Base-by-base conservation (phyloP, 78 protist species). In the slime mould (Dictyostelium discoideum) region DNA sequence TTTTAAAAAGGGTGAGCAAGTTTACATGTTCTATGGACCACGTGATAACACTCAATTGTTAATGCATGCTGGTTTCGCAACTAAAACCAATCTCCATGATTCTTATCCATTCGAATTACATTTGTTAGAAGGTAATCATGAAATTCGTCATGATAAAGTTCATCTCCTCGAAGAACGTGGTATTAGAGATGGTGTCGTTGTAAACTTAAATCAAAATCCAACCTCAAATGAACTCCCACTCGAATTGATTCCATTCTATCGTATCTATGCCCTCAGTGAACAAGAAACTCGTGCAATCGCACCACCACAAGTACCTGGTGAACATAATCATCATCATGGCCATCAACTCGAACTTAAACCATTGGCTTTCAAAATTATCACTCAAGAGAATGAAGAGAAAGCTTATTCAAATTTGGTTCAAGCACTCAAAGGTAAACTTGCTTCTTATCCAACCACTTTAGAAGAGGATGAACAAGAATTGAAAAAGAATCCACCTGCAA, bases 1-100 rank as follows among this genome's bases (percentile, higher is more conserved):
- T 24, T 93, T 77, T 67, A 82, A 85, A 54, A 13, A 37, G 5
- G 96, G 96, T 65, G 96, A 93, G 4, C 96, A 93, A 50, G 93
- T 93, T 6, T 83, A 24, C 78, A 93, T 93, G 69, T 50, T 73
- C 54, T 93, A 93, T 18, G 96, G 96, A 26, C 83, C 57, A n/a
- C 85, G 96, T 65, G 80, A 73, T 8, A 93, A 93, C 44, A 11
- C 78, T n/a, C 86, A 85, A 44, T 84, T 93, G 0, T 42, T 86
- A 7, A 22, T 93, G 26, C 87, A 79, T 86, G 42, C 44, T 18
- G 96, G 96, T 22, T 85, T 86, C 67, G 76, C 84, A 4, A 9
- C 72, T 10, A 60, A 84, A 48, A 73, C 44, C 42, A 85, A 86
- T 32, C 85, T 84, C 18, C 11, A 48, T 24, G 95, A 90, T 18